Percentiles rank a stretch among this genome's conserved stretches.
These are phyloP conservation scores for Pythium aquatile DNA, from an alignment of 352 stramenopile genomes.

Conservation along the genomic window DNA sequence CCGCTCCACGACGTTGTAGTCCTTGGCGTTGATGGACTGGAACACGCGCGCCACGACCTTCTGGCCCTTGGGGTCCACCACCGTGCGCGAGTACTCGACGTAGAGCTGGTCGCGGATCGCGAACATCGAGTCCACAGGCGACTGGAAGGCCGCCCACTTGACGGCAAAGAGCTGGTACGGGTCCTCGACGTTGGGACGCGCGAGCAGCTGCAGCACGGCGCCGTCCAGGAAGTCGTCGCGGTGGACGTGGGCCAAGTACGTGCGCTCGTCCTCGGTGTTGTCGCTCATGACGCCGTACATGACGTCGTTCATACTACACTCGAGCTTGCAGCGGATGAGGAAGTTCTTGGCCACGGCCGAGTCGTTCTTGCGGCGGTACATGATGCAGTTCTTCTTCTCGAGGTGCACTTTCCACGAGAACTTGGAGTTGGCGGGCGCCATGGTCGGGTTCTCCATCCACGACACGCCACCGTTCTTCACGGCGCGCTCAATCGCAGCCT, in stretches of 20 bases:
- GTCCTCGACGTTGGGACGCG: constrained; percentile 43
- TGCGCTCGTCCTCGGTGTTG: constrained; percentile 61
- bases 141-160: constrained; percentile 77
- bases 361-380: constrained; percentile 57
- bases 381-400: constrained; percentile 70
- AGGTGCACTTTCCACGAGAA: constrained; percentile 63
- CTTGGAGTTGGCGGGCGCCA: constrained; percentile 51
- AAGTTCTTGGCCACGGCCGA: constrained; percentile 46
- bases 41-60: constrained; percentile 60
- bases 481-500: constrained; percentile 37
- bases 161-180: constrained; percentile 70
- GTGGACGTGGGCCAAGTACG: constrained; percentile 62
- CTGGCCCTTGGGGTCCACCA: constrained; percentile 51
- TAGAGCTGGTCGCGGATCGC: constrained; percentile 59
- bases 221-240: constrained; percentile 73
- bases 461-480: constrained; percentile 34
- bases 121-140: constrained; percentile 66
- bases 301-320: constrained; percentile 70
- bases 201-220: constrained; percentile 65
- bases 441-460: constrained; percentile 73
- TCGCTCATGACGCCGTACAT: constrained; percentile 61
- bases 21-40: constrained; percentile 52
- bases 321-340: constrained; percentile 61
- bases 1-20: constrained; percentile 43
- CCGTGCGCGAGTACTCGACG: constrained; percentile 60